Evolutionary conservation across 768 basidiomycete species (phyloP).

Genomic region (Mycena rebaudengoi): DNA sequence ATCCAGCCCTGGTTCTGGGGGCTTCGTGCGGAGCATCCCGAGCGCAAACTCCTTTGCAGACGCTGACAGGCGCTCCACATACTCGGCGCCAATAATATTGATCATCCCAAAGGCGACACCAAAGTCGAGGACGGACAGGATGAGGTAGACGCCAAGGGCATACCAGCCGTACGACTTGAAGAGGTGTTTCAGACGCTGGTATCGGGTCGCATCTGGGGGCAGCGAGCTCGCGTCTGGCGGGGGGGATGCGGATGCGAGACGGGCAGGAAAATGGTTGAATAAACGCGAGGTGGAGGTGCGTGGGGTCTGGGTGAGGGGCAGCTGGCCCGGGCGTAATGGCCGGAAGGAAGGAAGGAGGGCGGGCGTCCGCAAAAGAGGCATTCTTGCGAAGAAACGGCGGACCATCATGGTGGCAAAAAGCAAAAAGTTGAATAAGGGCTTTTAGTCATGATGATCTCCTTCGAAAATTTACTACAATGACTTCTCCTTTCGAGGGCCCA

Average conservation of each 20-base stretch:
- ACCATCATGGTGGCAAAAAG: slow-evolving; percentile 45
- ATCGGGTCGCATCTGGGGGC: slow-evolving; percentile 63
- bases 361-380: slow-evolving; percentile 45
- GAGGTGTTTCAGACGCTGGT: slow-evolving; percentile 80
- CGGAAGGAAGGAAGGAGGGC: slow-evolving; percentile 35
- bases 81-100: slow-evolving; percentile 89
- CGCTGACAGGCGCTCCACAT: slow-evolving; percentile 75
- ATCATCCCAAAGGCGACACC: slow-evolving; percentile 84
- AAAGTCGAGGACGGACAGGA: slow-evolving; percentile 83
- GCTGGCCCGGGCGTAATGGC: slow-evolving; percentile 1
- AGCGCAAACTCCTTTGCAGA: slow-evolving; percentile 60
- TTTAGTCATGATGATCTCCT: slow-evolving; percentile 43
- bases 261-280: slow-evolving; percentile 58
- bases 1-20: slow-evolving; percentile 73
- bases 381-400: slow-evolving; percentile 26
- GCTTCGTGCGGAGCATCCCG: slow-evolving; percentile 56
- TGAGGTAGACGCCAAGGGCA: slow-evolving; percentile 88
- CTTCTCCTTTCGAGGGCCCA: slow-evolving; percentile 86
- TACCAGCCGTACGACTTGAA: slow-evolving; percentile 96
- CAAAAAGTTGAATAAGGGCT: neutral
- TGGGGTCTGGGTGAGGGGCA: slow-evolving; percentile 35
- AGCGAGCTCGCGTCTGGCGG: slow-evolving; percentile 36
- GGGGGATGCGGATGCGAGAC: slow-evolving; percentile 51
- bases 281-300: slow-evolving; percentile 49
- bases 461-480: slow-evolving; percentile 12